Base-by-base conservation (phyloP, 768 basidiomycete species). In the Hericium coralloides region DNA sequence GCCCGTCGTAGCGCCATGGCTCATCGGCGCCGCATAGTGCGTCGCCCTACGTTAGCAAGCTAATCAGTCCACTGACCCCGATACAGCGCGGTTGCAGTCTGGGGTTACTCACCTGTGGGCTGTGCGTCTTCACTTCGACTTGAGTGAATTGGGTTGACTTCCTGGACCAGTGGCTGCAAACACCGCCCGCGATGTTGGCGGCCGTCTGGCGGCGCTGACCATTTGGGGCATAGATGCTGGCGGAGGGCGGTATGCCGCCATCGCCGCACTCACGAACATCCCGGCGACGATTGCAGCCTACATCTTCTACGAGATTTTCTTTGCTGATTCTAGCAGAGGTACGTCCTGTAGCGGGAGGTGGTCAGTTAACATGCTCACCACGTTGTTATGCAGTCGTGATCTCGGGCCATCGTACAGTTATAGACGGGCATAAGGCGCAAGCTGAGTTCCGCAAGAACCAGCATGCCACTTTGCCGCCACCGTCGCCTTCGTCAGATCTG, bases 231-330 rank as follows among this genome's bases (percentile, higher is more conserved):
- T 38, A n/a, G 55, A 47, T n/a, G 67, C 67, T 17, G 38, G 17
- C 12, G 67, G 67, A 23, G 67, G 67, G n/a, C n/a, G 15, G 17
- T 68, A 68, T 49, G 67, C 67, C 18, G 67, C 67, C 2, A 68
- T 68, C 39, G 64, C 67, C 12, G 66, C 67, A 23, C 60, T 68
- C 37, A 68, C 67, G 3, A 68, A 67, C 58, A 66, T 68, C 49
- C 61, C 57, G 47, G 64, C 64, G 22, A 68, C 66, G 17, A 22
- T 67, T 17, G 18, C 59, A 17, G 67, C 67, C 31, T 67, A 64
- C 12, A 52, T 59, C 9, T 38, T 66, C 43, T 68, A 68, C 59
- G 64, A 68, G 54, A 52, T 68, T 25, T n/a, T 67, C 43, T 53
- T 68, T 38, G 59, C 57, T 43, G 67, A 68, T 56, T 67, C 67